phyloP scores from a whole-genome alignment of 306 rosid genomes.

The Pueraria montana region DNA sequence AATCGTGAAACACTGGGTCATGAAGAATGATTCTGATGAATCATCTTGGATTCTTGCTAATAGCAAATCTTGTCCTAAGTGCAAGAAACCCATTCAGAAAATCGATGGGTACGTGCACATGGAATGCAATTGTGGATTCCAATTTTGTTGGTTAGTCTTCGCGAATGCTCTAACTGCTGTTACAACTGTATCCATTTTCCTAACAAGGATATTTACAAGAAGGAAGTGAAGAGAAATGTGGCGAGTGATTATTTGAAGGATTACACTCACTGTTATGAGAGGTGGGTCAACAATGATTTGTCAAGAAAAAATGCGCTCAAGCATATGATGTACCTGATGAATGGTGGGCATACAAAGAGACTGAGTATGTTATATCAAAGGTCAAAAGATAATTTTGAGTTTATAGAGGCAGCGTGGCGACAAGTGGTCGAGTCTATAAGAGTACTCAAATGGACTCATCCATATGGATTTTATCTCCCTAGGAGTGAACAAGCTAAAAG shows the following conservation, averaged over 20 bases:
- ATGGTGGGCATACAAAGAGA: constrained; percentile 41
- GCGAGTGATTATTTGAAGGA: constrained; percentile 48
- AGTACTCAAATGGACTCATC: constrained; percentile 66
- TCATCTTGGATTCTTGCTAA: constrained; percentile 38
- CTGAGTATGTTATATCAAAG: constrained; percentile 43
- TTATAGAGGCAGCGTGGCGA: constrained; percentile 57
- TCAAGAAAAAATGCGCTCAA: constrained; percentile 49
- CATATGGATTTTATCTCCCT: constrained; percentile 63
- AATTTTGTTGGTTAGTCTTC: constrained; percentile 49
- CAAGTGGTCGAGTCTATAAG: constrained; percentile 66
- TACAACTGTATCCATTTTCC: not conserved
- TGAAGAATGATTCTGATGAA: not conserved
- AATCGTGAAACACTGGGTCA: constrained; percentile 17
- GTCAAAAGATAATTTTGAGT: constrained; percentile 48
- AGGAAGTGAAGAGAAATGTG: constrained; percentile 22
- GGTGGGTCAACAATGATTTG: constrained; percentile 64
- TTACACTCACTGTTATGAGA: constrained; percentile 43
- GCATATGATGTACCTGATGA: constrained; percentile 28
- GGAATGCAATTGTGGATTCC: constrained; percentile 25
- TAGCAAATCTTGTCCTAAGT: constrained; percentile 39
- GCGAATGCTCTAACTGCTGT: not conserved
- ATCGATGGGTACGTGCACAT: not conserved
- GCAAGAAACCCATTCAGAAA: constrained; percentile 39
- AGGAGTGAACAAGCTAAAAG: constrained; percentile 43
- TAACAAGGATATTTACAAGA: constrained; percentile 47